A percentile compares a stretch with the other conserved stretches of the same genome.
Evolutionary conservation across 1,139 yeast species (phyloP).

Genomic region (Debaryomyces robertsiae): DNA sequence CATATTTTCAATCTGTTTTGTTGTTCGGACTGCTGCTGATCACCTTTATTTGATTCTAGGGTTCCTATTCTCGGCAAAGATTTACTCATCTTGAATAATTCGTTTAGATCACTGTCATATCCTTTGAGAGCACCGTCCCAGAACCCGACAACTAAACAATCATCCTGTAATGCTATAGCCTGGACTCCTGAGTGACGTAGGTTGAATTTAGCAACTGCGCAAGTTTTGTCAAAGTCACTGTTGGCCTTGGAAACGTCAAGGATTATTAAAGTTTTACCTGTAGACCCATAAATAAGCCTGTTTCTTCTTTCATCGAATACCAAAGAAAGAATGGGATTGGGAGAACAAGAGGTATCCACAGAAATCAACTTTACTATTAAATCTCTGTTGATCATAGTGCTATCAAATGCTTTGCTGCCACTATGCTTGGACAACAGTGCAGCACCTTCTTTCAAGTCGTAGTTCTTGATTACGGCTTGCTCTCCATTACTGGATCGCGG

Average conservation of each 20-base stretch:
- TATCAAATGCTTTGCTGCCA: conserved; percentile 9
- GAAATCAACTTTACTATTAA: conserved; percentile 24
- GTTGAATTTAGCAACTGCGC: conserved; percentile 11
- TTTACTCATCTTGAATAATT: conserved; percentile 9
- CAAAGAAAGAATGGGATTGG: conserved; percentile 54
- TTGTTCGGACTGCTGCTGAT: conserved; percentile 15
- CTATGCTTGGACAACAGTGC: background rate
- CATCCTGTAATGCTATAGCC: conserved; percentile 16
- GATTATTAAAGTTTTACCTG: conserved; percentile 33
- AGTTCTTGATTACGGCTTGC: conserved; percentile 6
- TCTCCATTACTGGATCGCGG: background rate
- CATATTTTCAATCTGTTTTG: conserved; percentile 20
- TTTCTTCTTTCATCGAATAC: conserved; percentile 18
- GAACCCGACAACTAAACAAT: conserved; percentile 30
- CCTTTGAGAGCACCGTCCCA: conserved; percentile 45
- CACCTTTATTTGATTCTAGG: conserved; percentile 11
- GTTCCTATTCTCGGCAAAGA: conserved; percentile 10
- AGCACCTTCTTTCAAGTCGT: background rate
- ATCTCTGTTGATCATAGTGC: conserved; percentile 26
- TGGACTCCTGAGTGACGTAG: conserved; percentile 27
- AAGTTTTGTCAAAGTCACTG: background rate
- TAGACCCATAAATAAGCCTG: conserved; percentile 46
- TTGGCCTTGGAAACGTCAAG: conserved; percentile 21
- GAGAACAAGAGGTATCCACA: conserved; percentile 37
- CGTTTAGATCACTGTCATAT: conserved; percentile 16